phyloP scores from a whole-genome alignment of 2,329 filamentous ascomycete genomes.

The Gliomastix tumulicola region DNA sequence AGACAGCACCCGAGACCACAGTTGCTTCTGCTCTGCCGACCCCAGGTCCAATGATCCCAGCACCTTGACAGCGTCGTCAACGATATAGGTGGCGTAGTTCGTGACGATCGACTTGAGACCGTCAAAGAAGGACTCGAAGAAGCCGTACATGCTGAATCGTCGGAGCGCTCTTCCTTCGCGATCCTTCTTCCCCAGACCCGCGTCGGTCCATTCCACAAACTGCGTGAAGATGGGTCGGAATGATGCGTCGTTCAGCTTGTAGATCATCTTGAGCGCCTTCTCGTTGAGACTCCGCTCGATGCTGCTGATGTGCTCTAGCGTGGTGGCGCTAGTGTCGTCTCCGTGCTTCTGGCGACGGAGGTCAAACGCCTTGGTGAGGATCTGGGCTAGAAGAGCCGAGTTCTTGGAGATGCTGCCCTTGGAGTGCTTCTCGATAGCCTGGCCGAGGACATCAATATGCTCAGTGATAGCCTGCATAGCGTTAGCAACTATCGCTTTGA shows the following conservation, averaged over 20 bases:
- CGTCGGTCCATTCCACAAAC: slow-evolving; percentile 73
- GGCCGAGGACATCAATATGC: slow-evolving; percentile 61
- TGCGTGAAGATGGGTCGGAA: slow-evolving; percentile 89
- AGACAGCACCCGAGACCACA: slow-evolving; percentile 64
- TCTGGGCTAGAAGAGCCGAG: slow-evolving; percentile 58
- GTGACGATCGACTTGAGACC: slow-evolving; percentile 92
- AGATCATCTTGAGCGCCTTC: slow-evolving; percentile 79
- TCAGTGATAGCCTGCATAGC: slow-evolving; percentile 54
- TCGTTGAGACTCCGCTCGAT: slow-evolving; percentile 63
- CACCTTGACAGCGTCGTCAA: slow-evolving; percentile 66
- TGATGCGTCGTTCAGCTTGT: slow-evolving; percentile 90
- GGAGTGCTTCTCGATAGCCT: slow-evolving; percentile 67
- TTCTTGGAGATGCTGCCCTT: slow-evolving; percentile 78
- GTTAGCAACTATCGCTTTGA: slow-evolving; percentile 17
- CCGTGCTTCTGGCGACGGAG: slow-evolving; percentile 52
- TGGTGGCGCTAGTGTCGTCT: slow-evolving; percentile 25
- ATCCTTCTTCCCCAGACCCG: slow-evolving; percentile 56
- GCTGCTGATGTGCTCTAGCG: slow-evolving; percentile 40
- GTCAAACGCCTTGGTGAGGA: slow-evolving; percentile 56
- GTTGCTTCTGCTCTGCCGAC: slow-evolving; percentile 38
- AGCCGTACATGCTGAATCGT: slow-evolving; percentile 72
- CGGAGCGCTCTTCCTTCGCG: slow-evolving; percentile 50
- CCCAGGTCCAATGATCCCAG: slow-evolving; percentile 44
- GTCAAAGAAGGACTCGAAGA: slow-evolving; percentile 73
- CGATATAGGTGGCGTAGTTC: slow-evolving; percentile 77